Base-by-base conservation (phyloP, 352 stramenopile genomes). In the Phytophthora melonis region DNA sequence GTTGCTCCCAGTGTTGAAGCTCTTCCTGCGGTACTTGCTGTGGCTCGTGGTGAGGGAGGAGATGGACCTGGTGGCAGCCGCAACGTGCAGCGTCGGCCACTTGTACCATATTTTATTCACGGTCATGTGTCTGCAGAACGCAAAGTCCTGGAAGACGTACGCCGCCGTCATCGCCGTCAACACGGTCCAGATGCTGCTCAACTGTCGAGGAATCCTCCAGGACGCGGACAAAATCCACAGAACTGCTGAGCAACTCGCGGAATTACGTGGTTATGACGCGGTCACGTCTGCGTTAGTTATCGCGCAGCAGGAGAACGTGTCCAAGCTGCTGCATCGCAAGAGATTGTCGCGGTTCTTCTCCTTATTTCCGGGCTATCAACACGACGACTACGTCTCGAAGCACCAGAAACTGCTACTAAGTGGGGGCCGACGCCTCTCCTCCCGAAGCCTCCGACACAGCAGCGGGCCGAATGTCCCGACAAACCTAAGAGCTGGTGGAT, bases 91-190 rank as follows among this genome's bases (percentile, higher is more conserved):
- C 16, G 67, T 71, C 13, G 55, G 70, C 0, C 78, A 84, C 39
- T 53, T 84, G 0, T 86, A 82, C 65, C 81, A 88, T 56, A 54
- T 78, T 9, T 53, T 86, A 8, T 88, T 88, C 45, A 71, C 70
- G 0, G 74, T 58, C 23, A 77, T 67, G 69, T 86, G 70, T 25
- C 58, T 88, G 1, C 78, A 88, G 47, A 81, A 73, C 18, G 54
- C 78, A 18, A 82, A 83, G 52, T 84, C 81, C 1, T 25, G 62
- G 1, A 57, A 72, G 6, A 79, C 71, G 1, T 68, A 83, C 19
- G 41, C 43, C 0, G 50, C 79, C 14, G 19, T 86, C n/a, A 25
- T 79, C 19, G 43, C 18, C 1, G 63, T 81, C 47, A 75, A 77
- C 39, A 52, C 69, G 1, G 13, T 50, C 1, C 73, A 83, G 16